Conservation (phyloP, 2,329 filamentous ascomycete species). For the Monosporascus cannonballus region DNA sequence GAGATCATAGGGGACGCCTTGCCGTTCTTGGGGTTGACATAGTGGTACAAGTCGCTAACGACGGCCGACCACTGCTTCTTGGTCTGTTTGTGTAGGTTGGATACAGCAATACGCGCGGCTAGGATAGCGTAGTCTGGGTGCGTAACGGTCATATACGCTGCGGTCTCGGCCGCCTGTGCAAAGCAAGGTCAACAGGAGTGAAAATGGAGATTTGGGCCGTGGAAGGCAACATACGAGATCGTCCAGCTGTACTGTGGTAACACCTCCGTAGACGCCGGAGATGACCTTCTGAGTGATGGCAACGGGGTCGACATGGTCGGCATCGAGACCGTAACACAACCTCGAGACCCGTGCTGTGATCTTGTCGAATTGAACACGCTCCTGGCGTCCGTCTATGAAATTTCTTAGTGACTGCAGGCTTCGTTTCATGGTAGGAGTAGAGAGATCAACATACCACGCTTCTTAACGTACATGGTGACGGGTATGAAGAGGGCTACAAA, state of each 20-base stretch:
- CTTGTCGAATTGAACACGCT: slow-evolving; percentile 99
- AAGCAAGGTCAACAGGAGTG: slow-evolving; percentile 11
- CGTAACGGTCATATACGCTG: slow-evolving; percentile 99
- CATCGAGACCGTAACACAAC: slow-evolving; percentile 94
- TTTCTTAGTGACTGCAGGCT: slow-evolving; percentile 9
- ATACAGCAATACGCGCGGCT: slow-evolving; percentile 95
- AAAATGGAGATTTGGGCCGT: slow-evolving; percentile 1
- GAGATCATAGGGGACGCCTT: slow-evolving; percentile 91
- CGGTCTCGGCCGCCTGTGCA: slow-evolving; percentile 86
- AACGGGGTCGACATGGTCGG: slow-evolving; percentile 91
- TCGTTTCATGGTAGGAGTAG: not conserved
- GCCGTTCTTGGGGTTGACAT: slow-evolving; percentile 89
- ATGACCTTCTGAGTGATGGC: slow-evolving; percentile 99
- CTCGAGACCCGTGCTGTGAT: slow-evolving; percentile 98
- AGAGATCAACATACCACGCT: slow-evolving; percentile 46
- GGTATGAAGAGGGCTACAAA: slow-evolving; percentile 11
- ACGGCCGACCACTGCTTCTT: slow-evolving; percentile 99
- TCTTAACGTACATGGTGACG: slow-evolving; percentile 55
- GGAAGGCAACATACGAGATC: slow-evolving; percentile 67
- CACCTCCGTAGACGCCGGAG: slow-evolving; percentile 96
- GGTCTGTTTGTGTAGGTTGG: slow-evolving; percentile 99
- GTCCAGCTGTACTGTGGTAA: slow-evolving; percentile 92
- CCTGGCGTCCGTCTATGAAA: slow-evolving; percentile 85
- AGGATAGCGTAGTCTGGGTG: slow-evolving; percentile 99
- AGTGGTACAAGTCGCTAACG: slow-evolving; percentile 87